Percentiles rank a stretch among this genome's conserved stretches.
Evolutionary conservation across 768 basidiomycete genomes (phyloP).

Genomic region (Suillus cothurnatus): DNA sequence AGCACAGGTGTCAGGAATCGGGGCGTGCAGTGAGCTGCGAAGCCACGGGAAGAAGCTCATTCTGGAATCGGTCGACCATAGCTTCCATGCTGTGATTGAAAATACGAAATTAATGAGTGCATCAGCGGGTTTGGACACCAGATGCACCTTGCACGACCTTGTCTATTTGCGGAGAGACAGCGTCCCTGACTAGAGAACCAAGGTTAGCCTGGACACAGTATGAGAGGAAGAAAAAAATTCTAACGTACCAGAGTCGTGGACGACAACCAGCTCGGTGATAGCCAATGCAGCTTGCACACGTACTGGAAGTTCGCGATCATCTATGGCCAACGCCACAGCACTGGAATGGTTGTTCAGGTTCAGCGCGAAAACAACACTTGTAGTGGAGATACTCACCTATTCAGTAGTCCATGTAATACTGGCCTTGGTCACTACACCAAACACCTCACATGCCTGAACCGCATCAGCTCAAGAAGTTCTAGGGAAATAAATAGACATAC

Average conservation of each 20-base stretch:
- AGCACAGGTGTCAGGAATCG: not conserved
- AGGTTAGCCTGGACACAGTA: not conserved
- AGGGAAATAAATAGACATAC: constrained; percentile 44
- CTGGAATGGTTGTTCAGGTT: constrained; percentile 65
- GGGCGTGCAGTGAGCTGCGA: not conserved
- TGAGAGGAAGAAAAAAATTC: not conserved
- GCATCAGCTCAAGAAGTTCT: constrained; percentile 5
- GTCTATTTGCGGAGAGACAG: constrained; percentile 28
- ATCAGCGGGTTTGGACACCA: not conserved
- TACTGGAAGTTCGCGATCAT: constrained; percentile 81
- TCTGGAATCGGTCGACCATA: not conserved
- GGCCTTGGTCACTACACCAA: constrained; percentile 71
- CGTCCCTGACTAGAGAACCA: constrained; percentile 55
- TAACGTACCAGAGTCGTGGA: constrained; percentile 60
- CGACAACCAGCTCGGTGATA: constrained; percentile 72
- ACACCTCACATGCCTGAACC: constrained; percentile 76
- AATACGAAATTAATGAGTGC: not conserved
- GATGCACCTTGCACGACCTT: constrained; percentile 73
- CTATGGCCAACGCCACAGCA: constrained; percentile 65
- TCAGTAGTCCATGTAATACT: constrained; percentile 67
- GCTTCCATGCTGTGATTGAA: constrained; percentile 1
- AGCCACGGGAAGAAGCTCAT: not conserved
- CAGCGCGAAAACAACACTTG: not conserved
- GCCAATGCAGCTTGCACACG: constrained; percentile 82
- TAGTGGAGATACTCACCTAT: constrained; percentile 45